Evolutionary conservation across 129 eudicot genomes (phyloP).

Genomic region (Silybum marianum): DNA sequence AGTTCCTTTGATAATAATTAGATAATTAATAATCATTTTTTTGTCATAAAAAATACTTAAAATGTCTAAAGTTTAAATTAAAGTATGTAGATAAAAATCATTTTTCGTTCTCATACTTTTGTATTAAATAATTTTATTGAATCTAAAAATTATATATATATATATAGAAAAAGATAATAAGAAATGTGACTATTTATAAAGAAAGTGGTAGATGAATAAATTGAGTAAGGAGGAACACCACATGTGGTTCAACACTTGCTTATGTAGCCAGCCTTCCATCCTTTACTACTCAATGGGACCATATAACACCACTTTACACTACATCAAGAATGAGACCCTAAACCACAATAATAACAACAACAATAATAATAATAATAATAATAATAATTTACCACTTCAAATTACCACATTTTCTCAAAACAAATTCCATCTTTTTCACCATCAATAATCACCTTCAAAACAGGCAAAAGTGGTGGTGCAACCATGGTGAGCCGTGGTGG

Average conservation of each 20-base stretch:
- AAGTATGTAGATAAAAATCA: neutral
- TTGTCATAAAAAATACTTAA: neutral
- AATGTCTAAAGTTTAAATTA: neutral
- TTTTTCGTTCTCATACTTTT: neutral
- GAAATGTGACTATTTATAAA: slow-evolving; percentile 19
- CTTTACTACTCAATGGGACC: slow-evolving; percentile 39
- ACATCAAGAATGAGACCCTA: slow-evolving; percentile 34
- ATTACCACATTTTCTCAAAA: neutral
- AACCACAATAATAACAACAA: slow-evolving; percentile 29
- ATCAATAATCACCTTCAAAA: neutral
- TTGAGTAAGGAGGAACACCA: slow-evolving; percentile 37
- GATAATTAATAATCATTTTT: neutral
- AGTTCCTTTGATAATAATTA: neutral
- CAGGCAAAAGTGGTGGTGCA: neutral
- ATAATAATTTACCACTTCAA: slow-evolving; percentile 16
- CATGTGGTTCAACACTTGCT: slow-evolving; percentile 39
- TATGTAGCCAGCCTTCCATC: neutral
- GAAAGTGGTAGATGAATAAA: slow-evolving; percentile 28
- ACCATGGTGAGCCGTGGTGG: slow-evolving; percentile 16
- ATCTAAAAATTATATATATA: too few species aligned
- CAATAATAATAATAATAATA: too few species aligned
- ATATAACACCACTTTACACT: slow-evolving; percentile 27
- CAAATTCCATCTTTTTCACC: neutral
- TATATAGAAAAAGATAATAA: too few species aligned
- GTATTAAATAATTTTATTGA: too few species aligned